Base-by-base conservation (phyloP, 345 rosid species). In the Acer yangbiense region DNA sequence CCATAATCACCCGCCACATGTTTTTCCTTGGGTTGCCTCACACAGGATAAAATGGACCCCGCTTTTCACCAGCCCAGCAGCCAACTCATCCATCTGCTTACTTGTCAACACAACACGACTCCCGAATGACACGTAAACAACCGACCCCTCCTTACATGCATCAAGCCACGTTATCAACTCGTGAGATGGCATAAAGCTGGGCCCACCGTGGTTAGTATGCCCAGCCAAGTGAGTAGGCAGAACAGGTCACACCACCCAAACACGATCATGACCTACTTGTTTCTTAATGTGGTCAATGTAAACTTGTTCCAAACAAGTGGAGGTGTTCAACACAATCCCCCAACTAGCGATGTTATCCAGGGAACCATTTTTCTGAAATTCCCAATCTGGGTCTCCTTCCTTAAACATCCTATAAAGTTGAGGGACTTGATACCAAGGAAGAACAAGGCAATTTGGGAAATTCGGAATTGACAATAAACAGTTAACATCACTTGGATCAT, bases 241-340 rank as follows among this genome's bases (percentile, higher is more conserved):
- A 4, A 82, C 46, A 6, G 90, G 90, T 1, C 88, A 88, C 0
- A 85, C 86, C 0, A 85, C 84, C 90, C 90, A 84, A 9, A 82
- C 76, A 25, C 89, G 81, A 71, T 76, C 77, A 55, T 82, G 79
- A 8, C 69, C 69, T 4, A 43, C 2, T 61, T 44, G 21, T 25
- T 73, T 73, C 79, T 27, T 54, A 7, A 71, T 7, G 21, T 29
- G 21, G 7, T 71, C 46, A 29, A 71, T 3, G 76, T 86, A 89
- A 46, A 46, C 62, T 0, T 23, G 43, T 54, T 93, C 94, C 39
- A 93, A 63, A 12, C 80, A 85, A 14, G 80, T n/a, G 64, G 88
- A 88, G 52, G 92, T 75, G 83, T 91, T 93, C 75, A 89, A 57
- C 0, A 89, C 86, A 13, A 86, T 69, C 2, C 97, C 95, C 86